Evolutionary conservation across 2,329 filamentous ascomycete species (phyloP), one percentile per base, ranked within the genome.

Genomic region (Elsinoe ampelina): DNA sequence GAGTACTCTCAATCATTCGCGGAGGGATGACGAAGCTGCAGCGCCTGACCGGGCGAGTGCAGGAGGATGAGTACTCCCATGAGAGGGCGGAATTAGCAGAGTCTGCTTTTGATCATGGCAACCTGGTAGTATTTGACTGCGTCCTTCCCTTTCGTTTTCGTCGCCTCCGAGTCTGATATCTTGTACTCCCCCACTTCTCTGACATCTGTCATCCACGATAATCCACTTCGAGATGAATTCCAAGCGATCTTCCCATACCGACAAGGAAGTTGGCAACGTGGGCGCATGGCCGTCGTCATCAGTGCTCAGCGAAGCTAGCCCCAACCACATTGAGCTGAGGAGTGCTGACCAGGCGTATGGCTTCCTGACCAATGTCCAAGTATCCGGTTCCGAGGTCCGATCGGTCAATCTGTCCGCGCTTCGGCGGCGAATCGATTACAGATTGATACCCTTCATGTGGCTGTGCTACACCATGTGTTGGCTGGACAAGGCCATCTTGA

Each of bases 401-500:
- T 13, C 54, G n/a, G n/a, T 56, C 41, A 26, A 61, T 60, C 68
- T 80, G 45, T 68, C 70, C 58, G 68, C 68, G 1, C 66, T 84
- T 42, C 71, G 80, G 4, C 75, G 76, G 58, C 81, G 77, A 66
- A 77, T 84, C 48, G 81, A 84, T 63, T 78, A 72, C 70, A 76
- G 73, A 52, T 80, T 84, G 54, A 73, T 84, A 34, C 81, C 81
- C 0, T 71, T 83, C 56, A 82, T 84, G 79, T 83, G 83, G 59
- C 68, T 74, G 42, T 80, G 77, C 64, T 84, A 84, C 63, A 77
- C 77, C 12, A 74, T 83, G 71, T 81, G 84, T 63, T 83, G 83
- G 62, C 71, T 84, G 42, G 82, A 84, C 71, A 85, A 84, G 69
- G 79, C 83, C 59, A 76, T 80, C 35, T 75, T 84, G 43, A 84